Evolutionary conservation across 306 rosid genomes (phyloP), one percentile per base, ranked within the genome.

Genomic region (Potentilla sterilis): DNA sequence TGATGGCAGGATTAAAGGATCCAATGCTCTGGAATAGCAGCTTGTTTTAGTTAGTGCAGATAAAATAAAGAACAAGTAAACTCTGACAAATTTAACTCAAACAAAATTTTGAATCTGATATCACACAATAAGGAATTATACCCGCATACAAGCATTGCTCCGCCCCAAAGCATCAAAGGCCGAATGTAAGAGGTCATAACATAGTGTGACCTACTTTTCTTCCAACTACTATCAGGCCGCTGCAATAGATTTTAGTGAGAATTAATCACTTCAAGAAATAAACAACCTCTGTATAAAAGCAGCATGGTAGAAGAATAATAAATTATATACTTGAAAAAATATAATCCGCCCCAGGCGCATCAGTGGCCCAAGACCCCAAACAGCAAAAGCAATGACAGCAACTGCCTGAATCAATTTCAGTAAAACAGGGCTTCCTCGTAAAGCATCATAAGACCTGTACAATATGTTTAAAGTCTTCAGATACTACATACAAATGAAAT

Each of bases 61-160:
- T 19, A 78, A 34, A 66, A 70, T 66, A 66, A 28, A 58, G 75
- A 32, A 66, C 22, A 77, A 32, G 61, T 54, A 6, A 69, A 69
- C 52, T 73, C 80, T 38, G 67, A 52, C n/a, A 72, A 34, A 8
- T 24, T 28, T 57, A 9, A 22, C 64, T 58, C 64, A 0, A 32
- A 61, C 67, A 32, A 61, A 24, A 18, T 37, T 52, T 42, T 64
- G 22, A 40, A 57, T 52, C 67, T 58, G 47, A 37, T 44, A 57
- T 22, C 80, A 51, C 70, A 48, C 58, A 69, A 42, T 77, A 67
- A 66, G 40, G 40, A 75, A 66, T 52, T 63, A 77, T 77, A 92
- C 99, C 99, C 90, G 99, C 96, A 96, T 69, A 87, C 43, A 42
- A 96, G 93, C 81, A 85, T 87, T 38, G 90, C 93, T 82, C 96